A percentile compares a stretch with the other conserved stretches of the same genome.
Conservation (phyloP, 176 grass and related monocot species). For the Eleusine indica region DNA sequence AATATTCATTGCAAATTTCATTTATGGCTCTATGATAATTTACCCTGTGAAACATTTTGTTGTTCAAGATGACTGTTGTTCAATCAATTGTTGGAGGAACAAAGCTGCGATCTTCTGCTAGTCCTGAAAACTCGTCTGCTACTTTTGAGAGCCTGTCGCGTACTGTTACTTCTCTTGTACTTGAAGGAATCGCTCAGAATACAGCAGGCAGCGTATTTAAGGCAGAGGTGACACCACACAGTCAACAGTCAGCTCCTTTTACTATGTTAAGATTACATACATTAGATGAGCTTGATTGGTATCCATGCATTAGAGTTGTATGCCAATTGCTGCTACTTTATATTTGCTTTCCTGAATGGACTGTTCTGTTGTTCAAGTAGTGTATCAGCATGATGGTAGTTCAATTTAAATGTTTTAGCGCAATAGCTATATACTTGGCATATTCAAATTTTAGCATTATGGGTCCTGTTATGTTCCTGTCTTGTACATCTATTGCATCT, state of each 20-base stretch:
- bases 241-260: constrained; percentile 29
- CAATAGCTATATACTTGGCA: constrained; percentile 18
- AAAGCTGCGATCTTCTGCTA: constrained; percentile 56
- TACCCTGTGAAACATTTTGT: constrained; percentile 35
- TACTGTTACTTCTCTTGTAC: constrained; percentile 54
- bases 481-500: constrained; percentile 4
- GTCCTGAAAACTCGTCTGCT: constrained; percentile 49
- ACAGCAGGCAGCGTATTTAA: constrained; percentile 81
- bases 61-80: constrained; percentile 90
- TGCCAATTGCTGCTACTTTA: neutral
- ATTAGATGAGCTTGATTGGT: constrained; percentile 16
- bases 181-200: constrained; percentile 97
- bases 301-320: constrained; percentile 6
- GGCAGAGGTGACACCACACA: constrained; percentile 62
- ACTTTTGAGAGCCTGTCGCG: constrained; percentile 45
- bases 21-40: constrained; percentile 26
- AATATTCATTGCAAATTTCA: constrained; percentile 6
- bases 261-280: constrained; percentile 17
- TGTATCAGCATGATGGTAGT: neutral
- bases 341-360: constrained; percentile 6
- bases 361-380: constrained; percentile 9
- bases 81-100: constrained; percentile 67
- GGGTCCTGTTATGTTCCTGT: neutral
- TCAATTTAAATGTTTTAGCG: neutral
- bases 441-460: neutral